Base-by-base conservation (phyloP, 495 filamentous ascomycete species). In the Neurospora sp. region DNA sequence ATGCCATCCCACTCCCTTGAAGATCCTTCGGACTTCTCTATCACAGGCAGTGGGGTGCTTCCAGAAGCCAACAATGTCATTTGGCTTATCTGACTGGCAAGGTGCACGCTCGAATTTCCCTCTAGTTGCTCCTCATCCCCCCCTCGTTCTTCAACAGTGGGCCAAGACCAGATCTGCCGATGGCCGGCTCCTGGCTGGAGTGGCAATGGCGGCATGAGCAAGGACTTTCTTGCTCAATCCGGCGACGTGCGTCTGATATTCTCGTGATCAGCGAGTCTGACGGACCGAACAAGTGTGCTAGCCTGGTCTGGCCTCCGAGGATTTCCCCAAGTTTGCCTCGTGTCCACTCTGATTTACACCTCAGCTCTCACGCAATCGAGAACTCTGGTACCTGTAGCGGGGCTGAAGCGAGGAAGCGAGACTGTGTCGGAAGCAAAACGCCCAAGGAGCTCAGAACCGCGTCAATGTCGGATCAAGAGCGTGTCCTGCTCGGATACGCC, bases 41-140 rank as follows among this genome's bases (percentile, higher is more conserved):
- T 35, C 8, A 37, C 54, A 27, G 54, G 31, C 27, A 35, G 2
- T 35, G 54, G 31, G 9, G 27, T 66, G 42, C 12, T 73, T 74
- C 74, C 72, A 69, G 71, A 23, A 73, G 41, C 71, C 69, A 78
- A 76, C 44, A 80, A 74, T 18, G 74, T 76, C 71, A 75, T 73
- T 62, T 77, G 74, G 72, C 73, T 75, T 11, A 78, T 72, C 73
- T 76, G 75, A 62, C 71, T 74, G 73, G 72, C 75, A 60, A 79
- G 77, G 66, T 80, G 78, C 39, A 69, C 71, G 60, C 75, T 37
- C 31, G 73, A 72, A 71, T 70, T 70, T 70, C 38, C 27, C 27
- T 66, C 54, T 1, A 66, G 27, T 35, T 66, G 54, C 14, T 66
- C 38, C 12, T 23, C 18, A 14, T 49, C 44, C 23, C 23, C 39